Evolutionary conservation across 2,329 filamentous ascomycete species (phyloP).

Genomic region (Claviceps humidiphila): DNA sequence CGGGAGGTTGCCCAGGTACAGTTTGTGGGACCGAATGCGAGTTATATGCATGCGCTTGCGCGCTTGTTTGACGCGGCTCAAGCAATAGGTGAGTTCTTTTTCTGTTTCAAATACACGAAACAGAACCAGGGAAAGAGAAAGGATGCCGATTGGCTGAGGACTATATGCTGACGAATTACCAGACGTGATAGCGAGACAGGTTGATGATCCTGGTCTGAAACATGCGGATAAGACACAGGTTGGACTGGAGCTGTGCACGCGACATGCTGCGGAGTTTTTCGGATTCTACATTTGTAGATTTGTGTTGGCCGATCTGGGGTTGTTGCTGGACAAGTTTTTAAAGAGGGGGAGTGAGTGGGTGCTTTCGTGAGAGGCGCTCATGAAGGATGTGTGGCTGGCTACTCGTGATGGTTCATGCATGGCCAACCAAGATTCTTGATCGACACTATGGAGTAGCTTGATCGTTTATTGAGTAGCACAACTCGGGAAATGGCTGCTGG

Average conservation of each 20-base stretch:
- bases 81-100: slow-evolving; percentile 54
- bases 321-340: slow-evolving; percentile 91
- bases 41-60: slow-evolving; percentile 85
- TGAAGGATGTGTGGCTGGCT: too few relatives aligned
- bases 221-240: slow-evolving; percentile 91
- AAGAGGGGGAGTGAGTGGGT: slow-evolving; percentile 97
- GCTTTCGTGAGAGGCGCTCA: slow-evolving; percentile 4
- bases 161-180: slow-evolving; percentile 1
- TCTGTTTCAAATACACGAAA: background rate
- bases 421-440: too few relatives aligned
- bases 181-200: slow-evolving; percentile 94
- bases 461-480: too few relatives aligned
- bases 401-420: too few relatives aligned
- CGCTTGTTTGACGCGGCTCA: slow-evolving; percentile 88
- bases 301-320: slow-evolving; percentile 68
- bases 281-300: slow-evolving; percentile 94
- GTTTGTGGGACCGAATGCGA: slow-evolving; percentile 72
- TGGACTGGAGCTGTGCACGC: slow-evolving; percentile 81
- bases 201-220: slow-evolving; percentile 84
- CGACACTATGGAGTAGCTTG: too few relatives aligned
- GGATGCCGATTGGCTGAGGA: background rate
- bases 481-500: too few relatives aligned
- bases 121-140: background rate
- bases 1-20: slow-evolving; percentile 54
- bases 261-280: slow-evolving; percentile 95